Base-by-base conservation (phyloP, 148 eudicot genomes). In the Camellia sinensis region DNA sequence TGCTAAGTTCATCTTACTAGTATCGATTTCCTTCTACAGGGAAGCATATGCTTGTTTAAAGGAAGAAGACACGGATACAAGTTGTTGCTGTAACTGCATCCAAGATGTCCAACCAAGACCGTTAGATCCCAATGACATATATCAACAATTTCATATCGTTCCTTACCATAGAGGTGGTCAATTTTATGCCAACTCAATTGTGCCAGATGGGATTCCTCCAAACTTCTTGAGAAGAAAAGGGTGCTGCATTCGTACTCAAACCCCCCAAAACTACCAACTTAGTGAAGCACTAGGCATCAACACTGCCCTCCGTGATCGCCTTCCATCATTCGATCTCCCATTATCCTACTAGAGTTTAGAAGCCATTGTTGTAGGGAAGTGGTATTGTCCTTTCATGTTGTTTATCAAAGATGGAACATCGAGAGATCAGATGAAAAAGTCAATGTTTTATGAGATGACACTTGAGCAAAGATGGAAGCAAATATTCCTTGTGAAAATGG, bases 341-440 rank as follows among this genome's bases (percentile, higher is more conserved):
- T 5, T 67, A 37, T 78, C 90, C 0, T 21, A 53, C 43, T 85
- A 86, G 64, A 44, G 22, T 44, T 87, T 88, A 1, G 52, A 79
- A 15, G 64, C 91, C 0, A 67, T 84, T 62, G 82, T 87, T 7
- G 90, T 94, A 8, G 98, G 95, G n/a, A 94, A 89, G 65, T 91
- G 98, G 98, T 90, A 87, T 45, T 79, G 87, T 40, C 97, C 98
- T 13, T 93, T 93, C 78, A 82, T 92, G 85, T 91, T 92, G 85
- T 91, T 94, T 63, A 80, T 94, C 59, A 87, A 81, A 67, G 94
- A 95, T n/a, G 88, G 84, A 11, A 79, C 79, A 0, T 81, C 82
- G 57, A 86, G 76, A 44, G 87, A 89, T 8, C 94, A 84, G 64
- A 70, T 91, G 65, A 85, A 89, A 69, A 60, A 21, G 2, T 87